Percentiles rank a stretch among this genome's conserved stretches.
These are phyloP conservation scores for Trichophyton verrucosum DNA, from an alignment of 2,329 filamentous ascomycete genomes.

Conservation along the genomic window DNA sequence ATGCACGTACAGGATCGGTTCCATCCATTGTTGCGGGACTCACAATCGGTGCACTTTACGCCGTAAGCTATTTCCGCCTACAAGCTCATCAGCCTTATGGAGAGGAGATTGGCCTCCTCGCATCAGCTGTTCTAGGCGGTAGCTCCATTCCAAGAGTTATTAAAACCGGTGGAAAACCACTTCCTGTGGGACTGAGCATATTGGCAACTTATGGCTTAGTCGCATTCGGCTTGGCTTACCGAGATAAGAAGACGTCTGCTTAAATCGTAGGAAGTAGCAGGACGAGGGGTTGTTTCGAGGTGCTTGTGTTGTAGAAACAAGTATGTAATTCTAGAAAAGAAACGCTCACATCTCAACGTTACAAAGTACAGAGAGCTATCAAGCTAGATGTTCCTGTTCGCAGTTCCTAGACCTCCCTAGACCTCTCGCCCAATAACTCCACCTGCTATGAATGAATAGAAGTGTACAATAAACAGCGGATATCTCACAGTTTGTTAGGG, in stretches of 20 bases:
- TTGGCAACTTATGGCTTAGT: conserved; percentile 66
- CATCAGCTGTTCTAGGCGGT: conserved; percentile 71
- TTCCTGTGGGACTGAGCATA: conserved; percentile 67
- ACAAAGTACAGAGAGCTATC: not conserved
- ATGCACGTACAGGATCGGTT: conserved; percentile 68
- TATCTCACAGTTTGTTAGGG: not conserved
- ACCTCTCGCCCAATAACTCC: not conserved
- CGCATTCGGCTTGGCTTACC: conserved; percentile 62
- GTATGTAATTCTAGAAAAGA: not conserved
- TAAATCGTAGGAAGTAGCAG: not conserved
- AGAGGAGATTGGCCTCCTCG: conserved; percentile 76
- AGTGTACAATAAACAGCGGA: not conserved
- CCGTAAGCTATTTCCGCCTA: conserved; percentile 68
- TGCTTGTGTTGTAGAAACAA: not conserved
- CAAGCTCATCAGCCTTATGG: conserved; percentile 66
- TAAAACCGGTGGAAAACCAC: conserved; percentile 61
- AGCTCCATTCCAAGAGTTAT: conserved; percentile 79
- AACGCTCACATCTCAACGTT: not conserved
- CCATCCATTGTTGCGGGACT: conserved; percentile 78
- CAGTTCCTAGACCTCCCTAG: not conserved
- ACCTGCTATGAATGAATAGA: not conserved
- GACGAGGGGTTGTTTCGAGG: not conserved
- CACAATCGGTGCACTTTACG: conserved; percentile 67
- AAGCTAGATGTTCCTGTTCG: not conserved
- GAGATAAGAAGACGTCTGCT: conserved; percentile 20